Base-by-base conservation (phyloP, 345 rosid species). In the Syzygium aqueum region DNA sequence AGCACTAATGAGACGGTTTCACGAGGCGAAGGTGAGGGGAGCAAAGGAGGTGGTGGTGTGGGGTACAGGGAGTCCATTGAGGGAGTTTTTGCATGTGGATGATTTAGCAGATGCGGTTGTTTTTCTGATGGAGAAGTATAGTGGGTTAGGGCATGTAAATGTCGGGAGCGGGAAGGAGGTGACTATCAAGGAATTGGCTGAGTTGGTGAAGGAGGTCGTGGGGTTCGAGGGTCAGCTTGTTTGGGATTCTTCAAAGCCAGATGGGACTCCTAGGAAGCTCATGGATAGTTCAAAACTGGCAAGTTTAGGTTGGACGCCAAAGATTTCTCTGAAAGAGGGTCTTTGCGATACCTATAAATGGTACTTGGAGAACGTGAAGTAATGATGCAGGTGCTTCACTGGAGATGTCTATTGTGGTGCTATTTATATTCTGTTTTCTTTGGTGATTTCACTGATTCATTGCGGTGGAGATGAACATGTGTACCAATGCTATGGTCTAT, bases 31-130 rank as follows among this genome's bases (percentile, higher is more conserved):
- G 88, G 94, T 90, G 59, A 92, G 88, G n/a, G 86, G 90, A 27
- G 97, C 95, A 0, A 94, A 95, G 2, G 93, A 95, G 90, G 99
- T 97, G 57, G 99, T 97, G 59, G 99, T 97, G 65, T 97, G 99
- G 99, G 99, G 99, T 30, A 94, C 94, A 0, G 99, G 99, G 1
- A 94, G 98, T 53, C 99, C 99, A 2, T 88, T 97, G 91, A 93
- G 99, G 91, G 99, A 97, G 93, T 97, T 97, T 63, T 92, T 97
- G 84, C 99, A 97, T 85, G 99, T 97, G 0, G 99, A 97, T 88
- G 99, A 97, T 92, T 86, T 97, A 88, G 99, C 99, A 0, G 99
- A 97, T 83, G 98, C 96, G 0, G 95, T 94, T 5, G 95, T 95
- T 67, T 96, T 94, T 91, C 88, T 96, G 92, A 91, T 97, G 97